Evolutionary conservation across 306 rosid genomes (phyloP), one percentile per base, ranked within the genome.

Genomic region (Quercus cerris): DNA sequence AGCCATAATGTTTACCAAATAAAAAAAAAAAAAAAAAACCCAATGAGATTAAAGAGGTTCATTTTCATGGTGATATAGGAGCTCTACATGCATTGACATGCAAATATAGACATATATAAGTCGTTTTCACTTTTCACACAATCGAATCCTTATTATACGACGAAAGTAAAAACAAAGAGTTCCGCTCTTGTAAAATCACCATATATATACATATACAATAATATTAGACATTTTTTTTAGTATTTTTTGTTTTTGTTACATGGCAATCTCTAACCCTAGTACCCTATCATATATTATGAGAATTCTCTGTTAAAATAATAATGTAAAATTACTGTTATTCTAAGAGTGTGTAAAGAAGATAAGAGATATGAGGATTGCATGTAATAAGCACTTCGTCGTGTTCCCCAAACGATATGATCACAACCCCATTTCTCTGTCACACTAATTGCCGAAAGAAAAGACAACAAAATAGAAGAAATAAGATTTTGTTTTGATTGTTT

Each of bases 401-500:
- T 84, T 72, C 81, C 70, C 56, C 44, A n/a, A 38, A 19, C n/a
- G 54, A 74, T 64, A 49, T 54, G 28, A 79, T 73, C 74, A 49
- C 63, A 31, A 77, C 83, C 61, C 61, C 71, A 69, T 56, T 69
- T 83, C 83, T 52, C 62, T 57, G 55, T 70, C 54, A 10, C 51
- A 30, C 66, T 31, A 81, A 80, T 76, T 86, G 85, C 81, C 86
- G 54, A 76, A 69, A 79, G 90, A 86, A 90, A 89, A 76, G 94
- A 90, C 96, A 90, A 89, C 44, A 44, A 81, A 49, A 81, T 75
- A 70, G 89, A 92, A 89, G 90, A 87, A 86, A 90, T 67, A 73
- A 81, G 17, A 90, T 89, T 90, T 83, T 85, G 80, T 82, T 82
- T 67, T 77, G 41, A 81, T 83, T 85, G 79, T 83, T 75, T 83